phyloP scores from a whole-genome alignment of 805 yeast species.

The Barnettozyma pratensis region DNA sequence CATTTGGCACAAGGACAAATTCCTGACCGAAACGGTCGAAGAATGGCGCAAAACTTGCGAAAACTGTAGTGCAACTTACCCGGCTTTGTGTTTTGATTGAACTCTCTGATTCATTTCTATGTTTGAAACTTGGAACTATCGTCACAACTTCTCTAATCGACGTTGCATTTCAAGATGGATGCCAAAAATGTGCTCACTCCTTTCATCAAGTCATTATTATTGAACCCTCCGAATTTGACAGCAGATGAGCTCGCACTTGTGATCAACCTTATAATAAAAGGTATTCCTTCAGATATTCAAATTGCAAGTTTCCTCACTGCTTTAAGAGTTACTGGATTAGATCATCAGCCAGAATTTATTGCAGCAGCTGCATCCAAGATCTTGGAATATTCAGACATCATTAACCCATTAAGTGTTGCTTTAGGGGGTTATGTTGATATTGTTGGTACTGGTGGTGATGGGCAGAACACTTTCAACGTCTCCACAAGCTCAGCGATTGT shows the following conservation, averaged over 20 bases:
- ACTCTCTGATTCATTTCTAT: no score
- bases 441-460: conserved; percentile 99
- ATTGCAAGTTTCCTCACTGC: conserved; percentile 77
- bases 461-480: conserved; percentile 94
- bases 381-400: conserved; percentile 53
- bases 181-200: conserved; percentile 35
- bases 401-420: conserved; percentile 42
- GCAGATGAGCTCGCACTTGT: conserved; percentile 63
- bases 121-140: no score
- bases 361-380: conserved; percentile 83
- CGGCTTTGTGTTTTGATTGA: no score
- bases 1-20: no score
- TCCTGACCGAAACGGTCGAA: no score
- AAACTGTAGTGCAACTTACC: no score
- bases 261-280: conserved; percentile 53
- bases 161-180: neutral
- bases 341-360: conserved; percentile 74
- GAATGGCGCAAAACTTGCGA: no score
- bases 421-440: conserved; percentile 67
- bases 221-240: conserved; percentile 55
- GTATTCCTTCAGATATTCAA: conserved; percentile 62
- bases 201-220: conserved; percentile 59
- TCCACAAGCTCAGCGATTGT: conserved; percentile 93
- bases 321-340: conserved; percentile 66
- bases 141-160: no score